Evolutionary conservation across 2,329 filamentous ascomycete genomes (phyloP), one percentile per base, ranked within the genome.

Genomic region (Rosellinia necatrix): DNA sequence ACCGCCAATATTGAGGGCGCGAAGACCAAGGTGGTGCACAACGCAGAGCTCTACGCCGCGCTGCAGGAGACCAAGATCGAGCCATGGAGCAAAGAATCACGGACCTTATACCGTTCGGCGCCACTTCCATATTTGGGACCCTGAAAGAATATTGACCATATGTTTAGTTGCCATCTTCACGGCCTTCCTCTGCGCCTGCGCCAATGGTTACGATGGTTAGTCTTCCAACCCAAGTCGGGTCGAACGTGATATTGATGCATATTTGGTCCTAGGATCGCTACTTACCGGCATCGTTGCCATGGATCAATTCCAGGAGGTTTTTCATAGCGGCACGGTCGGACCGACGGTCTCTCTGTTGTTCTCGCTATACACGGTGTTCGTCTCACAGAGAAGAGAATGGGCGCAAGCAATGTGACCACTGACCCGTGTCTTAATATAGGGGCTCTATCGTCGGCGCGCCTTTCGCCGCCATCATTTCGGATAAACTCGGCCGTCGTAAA

Each of bases 341-440:
- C 12, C 58, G 67, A 19, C 67, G 70, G 75, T 78, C 43, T 74
- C 77, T 3, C 54, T 79, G 19, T 70, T 77, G 65, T 75, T 74
- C 53, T 79, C 77, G 4, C 71, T 81, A 21, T 80, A 81, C 64
- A 76, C 76, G 4, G 75, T 80, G 76, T 79, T 68, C 60, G 76
- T 71, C 17, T 38, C 21, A 37, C 34, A 7, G n/a, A 6, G 30
- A 19, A 29, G 25, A 7, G n/a, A 29, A 22, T n/a, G n/a, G n/a
- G n/a, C n/a, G 30, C 30, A 27, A 40, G 32, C 17, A 35, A 32
- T 8, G 4, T 10, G 15, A 15, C 38, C 9, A 22, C 56, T 59
- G 30, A 63, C 47, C 38, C 41, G 34, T 1, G 17, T 19, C 30
- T 34, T 41, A 4, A 29, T 35, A 8, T 34, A 80, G 77, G 54